Percentiles rank a stretch among this genome's conserved stretches.
phyloP scores from a whole-genome alignment of 106 monocot genomes.

The Platanthera zijinensis region DNA sequence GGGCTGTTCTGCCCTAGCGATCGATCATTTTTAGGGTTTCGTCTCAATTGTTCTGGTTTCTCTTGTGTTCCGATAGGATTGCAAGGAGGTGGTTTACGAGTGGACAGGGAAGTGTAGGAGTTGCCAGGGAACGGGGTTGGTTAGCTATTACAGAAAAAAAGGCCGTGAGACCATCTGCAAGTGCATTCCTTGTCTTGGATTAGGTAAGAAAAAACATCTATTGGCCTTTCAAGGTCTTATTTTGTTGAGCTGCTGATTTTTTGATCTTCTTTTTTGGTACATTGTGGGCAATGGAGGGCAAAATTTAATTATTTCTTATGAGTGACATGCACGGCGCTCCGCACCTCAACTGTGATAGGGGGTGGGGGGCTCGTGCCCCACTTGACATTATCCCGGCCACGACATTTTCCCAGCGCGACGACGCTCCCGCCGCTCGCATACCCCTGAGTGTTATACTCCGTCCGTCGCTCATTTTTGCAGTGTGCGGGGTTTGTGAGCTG shows the following conservation, averaged over 20 bases:
- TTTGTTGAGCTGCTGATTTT: neutral
- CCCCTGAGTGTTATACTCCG: no score
- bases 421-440: no score
- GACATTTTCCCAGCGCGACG: no score
- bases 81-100: constrained; percentile 62
- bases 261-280: neutral
- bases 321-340: no score
- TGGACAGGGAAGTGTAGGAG: constrained; percentile 93
- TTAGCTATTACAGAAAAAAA: constrained; percentile 64
- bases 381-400: no score
- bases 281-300: neutral
- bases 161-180: constrained; percentile 79
- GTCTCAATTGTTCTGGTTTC: neutral
- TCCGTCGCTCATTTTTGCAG: no score
- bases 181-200: constrained; percentile 86
- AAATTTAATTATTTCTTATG: neutral
- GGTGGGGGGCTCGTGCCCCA: no score
- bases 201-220: constrained; percentile 32
- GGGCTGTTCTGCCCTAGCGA: neutral
- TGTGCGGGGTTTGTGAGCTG: no score
- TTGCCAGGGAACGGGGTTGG: constrained; percentile 72
- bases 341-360: no score
- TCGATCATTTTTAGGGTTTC: neutral
- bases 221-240: neutral
- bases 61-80: constrained; percentile 35